Evolutionary conservation across 768 basidiomycete species (phyloP).

Genomic region (Arthromyces matolae): DNA sequence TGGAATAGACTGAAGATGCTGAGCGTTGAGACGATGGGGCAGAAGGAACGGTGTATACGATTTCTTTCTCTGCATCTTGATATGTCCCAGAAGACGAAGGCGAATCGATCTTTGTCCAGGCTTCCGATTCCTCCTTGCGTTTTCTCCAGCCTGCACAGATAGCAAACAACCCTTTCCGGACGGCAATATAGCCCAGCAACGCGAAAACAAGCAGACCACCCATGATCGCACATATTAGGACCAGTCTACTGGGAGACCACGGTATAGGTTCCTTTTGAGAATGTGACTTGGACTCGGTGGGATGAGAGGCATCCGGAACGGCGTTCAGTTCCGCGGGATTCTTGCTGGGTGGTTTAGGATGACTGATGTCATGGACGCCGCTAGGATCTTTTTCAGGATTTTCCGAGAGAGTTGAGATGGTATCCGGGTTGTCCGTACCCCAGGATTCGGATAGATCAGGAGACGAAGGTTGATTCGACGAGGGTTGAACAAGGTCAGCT

Average conservation of each 20-base stretch:
- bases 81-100: constrained; percentile 9
- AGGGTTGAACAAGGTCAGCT: too few species aligned
- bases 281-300: too few species aligned
- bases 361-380: not conserved
- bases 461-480: too few species aligned
- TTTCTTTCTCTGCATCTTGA: constrained; percentile 11
- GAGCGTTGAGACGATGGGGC: constrained; percentile 3
- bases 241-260: constrained; percentile 13
- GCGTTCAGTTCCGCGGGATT: too few species aligned
- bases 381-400: not conserved
- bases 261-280: too few species aligned
- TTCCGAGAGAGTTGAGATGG: not conserved
- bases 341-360: not conserved
- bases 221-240: constrained; percentile 14
- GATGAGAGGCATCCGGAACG: not conserved
- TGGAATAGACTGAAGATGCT: constrained; percentile 8
- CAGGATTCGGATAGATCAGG: too few species aligned
- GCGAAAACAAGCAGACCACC: constrained; percentile 15
- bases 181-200: constrained; percentile 11
- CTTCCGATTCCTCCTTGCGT: constrained; percentile 1
- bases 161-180: constrained; percentile 8
- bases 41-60: constrained; percentile 1
- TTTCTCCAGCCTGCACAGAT: constrained; percentile 9
- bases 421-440: too few species aligned
- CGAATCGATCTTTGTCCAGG: constrained; percentile 11